Percentiles rank a stretch among this genome's conserved stretches.
These are phyloP conservation scores for Colletotrichum melonis DNA, from an alignment of 2,329 filamentous ascomycete genomes.

Conservation along the genomic window DNA sequence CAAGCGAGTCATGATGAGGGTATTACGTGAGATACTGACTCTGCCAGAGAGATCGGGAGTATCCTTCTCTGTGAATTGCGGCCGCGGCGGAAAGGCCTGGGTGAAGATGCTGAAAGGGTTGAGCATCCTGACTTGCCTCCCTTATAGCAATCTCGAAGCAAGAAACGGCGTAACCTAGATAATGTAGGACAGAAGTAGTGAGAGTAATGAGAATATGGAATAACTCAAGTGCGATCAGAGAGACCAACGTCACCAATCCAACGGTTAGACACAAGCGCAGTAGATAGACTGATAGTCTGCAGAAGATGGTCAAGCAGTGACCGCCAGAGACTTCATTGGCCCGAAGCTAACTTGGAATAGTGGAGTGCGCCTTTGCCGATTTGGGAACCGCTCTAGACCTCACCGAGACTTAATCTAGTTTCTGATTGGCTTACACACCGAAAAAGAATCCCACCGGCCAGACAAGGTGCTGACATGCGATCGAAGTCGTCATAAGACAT, in stretches of 20 bases:
- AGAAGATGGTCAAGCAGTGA: neutral
- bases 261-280: neutral
- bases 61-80: constrained; percentile 54
- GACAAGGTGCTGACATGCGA: constrained; percentile 2
- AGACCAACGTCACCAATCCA: constrained; percentile 11
- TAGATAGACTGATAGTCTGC: neutral
- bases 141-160: neutral
- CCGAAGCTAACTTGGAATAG: constrained; percentile 25
- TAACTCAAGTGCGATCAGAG: neutral
- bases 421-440: constrained; percentile 4
- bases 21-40: constrained; percentile 34
- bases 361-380: constrained; percentile 20
- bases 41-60: constrained; percentile 53
- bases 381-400: neutral
- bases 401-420: neutral
- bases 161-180: neutral
- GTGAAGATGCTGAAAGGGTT: constrained; percentile 34
- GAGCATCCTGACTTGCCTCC: constrained; percentile 22
- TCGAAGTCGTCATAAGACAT: neutral
- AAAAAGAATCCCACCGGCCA: neutral
- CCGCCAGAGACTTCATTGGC: constrained; percentile 8
- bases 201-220: neutral
- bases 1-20: neutral
- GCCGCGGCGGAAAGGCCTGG: constrained; percentile 47
- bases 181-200: neutral